Evolutionary conservation across 192 early-diverging fungal species (phyloP), one percentile per base, ranked within the genome.

Genomic region (Pecoramyces ruminantium): DNA sequence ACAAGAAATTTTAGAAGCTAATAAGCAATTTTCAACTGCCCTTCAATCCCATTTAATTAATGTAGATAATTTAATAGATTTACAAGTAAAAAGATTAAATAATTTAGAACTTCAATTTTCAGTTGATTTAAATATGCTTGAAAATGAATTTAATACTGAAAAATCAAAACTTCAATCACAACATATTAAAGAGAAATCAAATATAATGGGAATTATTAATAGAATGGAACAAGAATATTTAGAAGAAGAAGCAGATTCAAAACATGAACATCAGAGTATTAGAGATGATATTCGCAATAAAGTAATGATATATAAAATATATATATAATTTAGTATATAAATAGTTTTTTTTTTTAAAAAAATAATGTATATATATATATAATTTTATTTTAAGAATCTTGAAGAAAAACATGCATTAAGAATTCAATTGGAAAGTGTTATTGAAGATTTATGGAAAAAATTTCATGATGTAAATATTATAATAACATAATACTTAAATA

Each of bases 221-320:
- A 38, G 90, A 27, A 86, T 87, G 84, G 88, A 90, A 81, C 86
- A 86, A 51, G 88, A 90, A 34, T 90, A 87, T 80, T 83, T 85
- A 40, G 90, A 91, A 42, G 84, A 86, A 15, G 90, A 91, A 83
- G 90, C 89, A 0, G 90, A 91, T 85, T 88, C 90, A 29, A 86
- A 84, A 77, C 90, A 91, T 83, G 90, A 91, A 83, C 88, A 90
- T 80, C 88, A 88, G 14, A 85, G 83, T 27, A 77, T 88, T 80
- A 85, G 86, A 79, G 90, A 91, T 79, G 90, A 91, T 84, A 87
- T 91, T 40, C 89, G 88, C 77, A 91, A 91, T 82, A 91, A 90
- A 28, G 29, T 51, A 28, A n/a, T n/a, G n/a, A n/a, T n/a, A n/a
- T n/a, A n/a, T n/a, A n/a, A n/a, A n/a, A n/a, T n/a, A n/a, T n/a